A percentile compares a stretch with the other conserved stretches of the same genome.
These are phyloP conservation scores for Cinnamomum micranthum DNA, from an alignment of 164 flowering plant genomes.

Conservation along the genomic window DNA sequence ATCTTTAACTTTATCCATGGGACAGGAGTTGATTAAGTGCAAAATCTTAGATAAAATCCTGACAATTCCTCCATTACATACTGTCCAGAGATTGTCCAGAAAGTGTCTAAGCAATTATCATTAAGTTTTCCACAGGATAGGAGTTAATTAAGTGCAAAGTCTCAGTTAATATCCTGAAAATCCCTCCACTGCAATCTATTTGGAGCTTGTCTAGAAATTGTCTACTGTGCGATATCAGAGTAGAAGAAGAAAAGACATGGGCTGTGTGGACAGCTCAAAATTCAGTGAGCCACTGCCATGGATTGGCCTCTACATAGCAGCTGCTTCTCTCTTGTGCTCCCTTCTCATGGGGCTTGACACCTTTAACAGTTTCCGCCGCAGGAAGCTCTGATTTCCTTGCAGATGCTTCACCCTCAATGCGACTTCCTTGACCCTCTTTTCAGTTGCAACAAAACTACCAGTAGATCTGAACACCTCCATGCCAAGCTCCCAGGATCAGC, in stretches of 20 bases:
- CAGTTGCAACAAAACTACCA: slow-evolving; percentile 48
- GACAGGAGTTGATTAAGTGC: too few relatives aligned
- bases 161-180: too few relatives aligned
- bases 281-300: slow-evolving; percentile 20
- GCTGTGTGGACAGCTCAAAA: slow-evolving; percentile 7
- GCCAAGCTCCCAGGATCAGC: slow-evolving; percentile 52
- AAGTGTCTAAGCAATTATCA: too few relatives aligned
- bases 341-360: slow-evolving; percentile 46
- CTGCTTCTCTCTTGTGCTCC: slow-evolving; percentile 50
- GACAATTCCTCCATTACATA: too few relatives aligned
- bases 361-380: slow-evolving; percentile 26
- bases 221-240: not conserved
- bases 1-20: too few relatives aligned
- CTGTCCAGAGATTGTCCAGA: too few relatives aligned
- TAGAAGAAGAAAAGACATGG: not conserved
- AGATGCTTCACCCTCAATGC: slow-evolving; percentile 53
- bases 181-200: too few relatives aligned
- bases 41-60: too few relatives aligned
- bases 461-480: slow-evolving; percentile 65
- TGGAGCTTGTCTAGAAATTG: too few relatives aligned
- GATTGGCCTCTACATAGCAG: slow-evolving; percentile 40
- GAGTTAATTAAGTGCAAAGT: too few relatives aligned
- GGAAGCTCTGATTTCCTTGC: slow-evolving; percentile 58
- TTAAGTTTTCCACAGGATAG: too few relatives aligned
- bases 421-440: slow-evolving; percentile 47